Evolutionary conservation across 2,329 filamentous ascomycete genomes (phyloP).

Genomic region (Pleoardoris graminearum): DNA sequence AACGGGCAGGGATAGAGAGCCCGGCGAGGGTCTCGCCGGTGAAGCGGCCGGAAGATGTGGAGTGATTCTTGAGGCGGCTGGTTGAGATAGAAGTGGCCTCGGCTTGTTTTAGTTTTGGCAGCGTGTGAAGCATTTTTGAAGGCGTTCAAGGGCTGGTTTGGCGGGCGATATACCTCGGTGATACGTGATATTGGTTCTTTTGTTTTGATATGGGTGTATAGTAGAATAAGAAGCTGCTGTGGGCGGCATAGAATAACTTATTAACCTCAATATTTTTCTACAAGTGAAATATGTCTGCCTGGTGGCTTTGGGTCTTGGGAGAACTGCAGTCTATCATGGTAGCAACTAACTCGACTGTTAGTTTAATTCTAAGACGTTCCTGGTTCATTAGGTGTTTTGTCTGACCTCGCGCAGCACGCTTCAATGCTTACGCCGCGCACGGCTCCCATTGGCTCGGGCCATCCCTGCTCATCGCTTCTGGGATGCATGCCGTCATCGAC

Average conservation of each 20-base stretch:
- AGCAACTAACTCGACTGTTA: too few species aligned
- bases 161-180: slow-evolving; percentile 6
- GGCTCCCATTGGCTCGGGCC: background rate
- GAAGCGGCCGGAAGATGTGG: slow-evolving; percentile 52
- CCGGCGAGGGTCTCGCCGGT: slow-evolving; percentile 44
- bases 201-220: background rate
- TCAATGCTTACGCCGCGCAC: background rate
- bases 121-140: slow-evolving; percentile 2
- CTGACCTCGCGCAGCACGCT: slow-evolving; percentile 3
- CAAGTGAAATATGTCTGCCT: too few species aligned
- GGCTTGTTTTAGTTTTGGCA: background rate
- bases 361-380: background rate
- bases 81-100: too few species aligned
- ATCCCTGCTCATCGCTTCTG: background rate
- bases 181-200: background rate
- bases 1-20: slow-evolving; percentile 26
- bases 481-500: slow-evolving; percentile 6
- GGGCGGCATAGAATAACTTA: background rate
- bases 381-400: background rate
- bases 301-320: too few species aligned
- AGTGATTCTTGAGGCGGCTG: slow-evolving; percentile 27
- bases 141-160: too few species aligned
- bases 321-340: background rate
- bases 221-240: background rate
- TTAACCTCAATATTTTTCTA: too few species aligned